A percentile compares a stretch with the other conserved stretches of the same genome.
These are phyloP conservation scores for Hyphopichia khmerensis DNA, from an alignment of 1,139 yeast genomes.

Conservation along the genomic window DNA sequence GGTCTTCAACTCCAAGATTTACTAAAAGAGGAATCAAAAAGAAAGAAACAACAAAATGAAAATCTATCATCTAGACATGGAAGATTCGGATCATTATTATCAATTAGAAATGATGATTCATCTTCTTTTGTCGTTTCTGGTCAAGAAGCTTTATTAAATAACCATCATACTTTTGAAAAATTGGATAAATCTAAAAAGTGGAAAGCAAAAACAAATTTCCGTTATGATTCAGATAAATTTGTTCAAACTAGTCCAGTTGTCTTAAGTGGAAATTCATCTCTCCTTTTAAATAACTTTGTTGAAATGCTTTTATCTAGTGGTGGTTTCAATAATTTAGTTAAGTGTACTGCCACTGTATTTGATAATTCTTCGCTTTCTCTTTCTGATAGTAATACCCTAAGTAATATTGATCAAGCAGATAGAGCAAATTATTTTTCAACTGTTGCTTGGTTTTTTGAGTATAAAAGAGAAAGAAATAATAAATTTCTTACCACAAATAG, in stretches of 20 bases:
- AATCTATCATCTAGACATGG: constrained; percentile 77
- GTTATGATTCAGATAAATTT: constrained; percentile 45
- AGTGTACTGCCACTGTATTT: constrained; percentile 47
- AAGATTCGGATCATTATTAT: constrained; percentile 82
- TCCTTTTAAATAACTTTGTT: constrained; percentile 47
- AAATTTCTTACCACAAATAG: neutral
- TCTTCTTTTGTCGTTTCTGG: constrained; percentile 72
- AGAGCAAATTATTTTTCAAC: constrained; percentile 55
- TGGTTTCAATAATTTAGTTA: constrained; percentile 68
- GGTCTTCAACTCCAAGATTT: constrained; percentile 51
- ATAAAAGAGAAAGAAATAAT: constrained; percentile 29
- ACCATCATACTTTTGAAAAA: constrained; percentile 49
- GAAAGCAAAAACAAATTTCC: constrained; percentile 47
- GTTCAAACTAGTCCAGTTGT: constrained; percentile 26
- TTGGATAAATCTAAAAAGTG: constrained; percentile 70
- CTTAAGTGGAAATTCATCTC: constrained; percentile 26
- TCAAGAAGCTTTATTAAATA: constrained; percentile 58
- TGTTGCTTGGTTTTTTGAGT: constrained; percentile 66
- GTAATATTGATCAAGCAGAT: constrained; percentile 33
- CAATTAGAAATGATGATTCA: constrained; percentile 54
- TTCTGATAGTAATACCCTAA: constrained; percentile 40
- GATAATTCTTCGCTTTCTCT: constrained; percentile 9
- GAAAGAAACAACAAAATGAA: constrained; percentile 50
- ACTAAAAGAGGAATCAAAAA: constrained; percentile 55
- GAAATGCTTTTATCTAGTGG: constrained; percentile 64